Evolutionary conservation across 192 early-diverging fungal genomes (phyloP).

Genomic region (Mortierella antarctica): DNA sequence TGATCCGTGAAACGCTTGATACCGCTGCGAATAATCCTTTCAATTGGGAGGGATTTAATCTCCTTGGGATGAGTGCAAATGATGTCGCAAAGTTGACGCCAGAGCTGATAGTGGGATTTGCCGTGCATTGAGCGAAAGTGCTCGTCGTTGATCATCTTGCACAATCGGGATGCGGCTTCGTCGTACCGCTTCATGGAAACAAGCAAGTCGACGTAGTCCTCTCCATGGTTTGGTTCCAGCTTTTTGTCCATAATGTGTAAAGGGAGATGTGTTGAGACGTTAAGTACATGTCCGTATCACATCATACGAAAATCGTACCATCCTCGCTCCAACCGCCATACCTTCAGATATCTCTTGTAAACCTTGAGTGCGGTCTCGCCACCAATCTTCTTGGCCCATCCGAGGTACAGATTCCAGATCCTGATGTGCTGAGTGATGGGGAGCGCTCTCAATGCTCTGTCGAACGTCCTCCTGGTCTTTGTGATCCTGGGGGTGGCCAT

Average conservation of each 20-base stretch:
- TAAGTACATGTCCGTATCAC: background rate
- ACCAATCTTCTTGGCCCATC: slow-evolving; percentile 80
- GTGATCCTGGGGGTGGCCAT: slow-evolving; percentile 78
- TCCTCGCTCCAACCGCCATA: slow-evolving; percentile 6
- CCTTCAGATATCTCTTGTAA: slow-evolving; percentile 85
- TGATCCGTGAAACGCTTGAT: slow-evolving; percentile 84
- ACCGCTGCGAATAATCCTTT: slow-evolving; percentile 86
- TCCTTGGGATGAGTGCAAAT: slow-evolving; percentile 78
- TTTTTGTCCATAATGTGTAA: slow-evolving; percentile 8
- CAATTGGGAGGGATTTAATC: slow-evolving; percentile 77
- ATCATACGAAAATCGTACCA: background rate
- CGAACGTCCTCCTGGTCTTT: slow-evolving; percentile 84
- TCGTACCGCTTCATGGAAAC: slow-evolving; percentile 73
- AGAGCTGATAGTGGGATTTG: slow-evolving; percentile 78
- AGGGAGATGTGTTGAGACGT: background rate
- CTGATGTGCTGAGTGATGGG: slow-evolving; percentile 93
- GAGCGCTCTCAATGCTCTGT: slow-evolving; percentile 87
- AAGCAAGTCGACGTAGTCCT: slow-evolving; percentile 80
- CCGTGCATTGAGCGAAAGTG: slow-evolving; percentile 75
- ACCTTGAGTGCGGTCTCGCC: slow-evolving; percentile 86
- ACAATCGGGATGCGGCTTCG: slow-evolving; percentile 81
- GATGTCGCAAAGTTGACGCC: slow-evolving; percentile 88
- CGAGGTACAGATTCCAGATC: slow-evolving; percentile 89
- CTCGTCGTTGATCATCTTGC: slow-evolving; percentile 77
- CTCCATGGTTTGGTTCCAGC: slow-evolving; percentile 83